Evolutionary conservation across 2,329 filamentous ascomycete genomes (phyloP), one percentile per base, ranked within the genome.

Genomic region (Botrytis squamosa): DNA sequence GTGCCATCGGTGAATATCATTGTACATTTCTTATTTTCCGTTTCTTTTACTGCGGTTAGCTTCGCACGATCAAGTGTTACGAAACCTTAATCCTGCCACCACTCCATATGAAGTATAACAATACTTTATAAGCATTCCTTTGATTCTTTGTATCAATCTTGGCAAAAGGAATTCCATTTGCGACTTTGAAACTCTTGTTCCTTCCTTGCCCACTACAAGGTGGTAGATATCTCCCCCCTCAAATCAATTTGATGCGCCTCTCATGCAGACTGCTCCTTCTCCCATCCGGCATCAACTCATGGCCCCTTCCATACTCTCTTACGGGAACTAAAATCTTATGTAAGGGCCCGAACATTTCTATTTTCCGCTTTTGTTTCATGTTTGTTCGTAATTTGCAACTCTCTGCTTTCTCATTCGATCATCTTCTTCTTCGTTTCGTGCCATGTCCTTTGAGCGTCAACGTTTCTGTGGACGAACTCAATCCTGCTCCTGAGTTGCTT

Each of bases 291-390:
- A 55, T 29, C n/a, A 18, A 55, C 14, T 18, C 6, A 55, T 55
- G n/a, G 52, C 52, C 52, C 52, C 52, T 18, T 25, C 12, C 20
- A 14, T n/a, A 40, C 5, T 40, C n/a, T 40, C 65, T 18, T 2
- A 22, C 40, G 25, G 57, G 46, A 38, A 6, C 57, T 71, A 64
- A 64, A 64, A 64, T 71, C 20, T 71, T 25, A 64, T 64, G 8
- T 22, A 40, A 71, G 14, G 16, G 3, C 20, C 38, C 10, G 29
- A 36, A 7, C 2, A 18, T 38, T 60, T 40, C 42, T 49, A 22
- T 52, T 52, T 52, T 40, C 40, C 22, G 9, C 20, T 16, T 18
- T 38, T 14, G 42, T 33, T 64, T 71, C 59, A 62, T 44, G 5
- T 70, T 25, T 46, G 9, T 60, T 70, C 20, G 52, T 8, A n/a